A percentile compares a stretch with the other conserved stretches of the same genome.
phyloP scores from a whole-genome alignment of 495 filamentous ascomycete species.

The Hypoxylon cercidicola region DNA sequence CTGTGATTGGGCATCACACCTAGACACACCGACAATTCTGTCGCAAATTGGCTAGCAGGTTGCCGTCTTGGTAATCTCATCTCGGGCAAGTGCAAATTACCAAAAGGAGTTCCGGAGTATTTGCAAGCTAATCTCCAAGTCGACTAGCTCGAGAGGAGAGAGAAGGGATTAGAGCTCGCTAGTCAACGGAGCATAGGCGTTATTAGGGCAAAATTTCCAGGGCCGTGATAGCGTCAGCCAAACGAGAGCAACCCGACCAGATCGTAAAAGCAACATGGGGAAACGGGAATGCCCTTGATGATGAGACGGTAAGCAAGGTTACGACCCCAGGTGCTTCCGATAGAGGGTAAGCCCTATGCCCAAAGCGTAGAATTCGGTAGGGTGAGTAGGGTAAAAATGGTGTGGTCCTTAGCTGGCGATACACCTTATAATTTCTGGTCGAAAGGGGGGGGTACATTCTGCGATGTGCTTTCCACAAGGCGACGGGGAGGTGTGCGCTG shows the following conservation, averaged over 20 bases:
- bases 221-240: slow-evolving; percentile 22
- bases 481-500: slow-evolving; percentile 27
- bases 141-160: slow-evolving; percentile 15
- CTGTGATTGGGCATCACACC: slow-evolving; percentile 33
- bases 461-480: slow-evolving; percentile 19
- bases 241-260: slow-evolving; percentile 14
- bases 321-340: slow-evolving; percentile 29
- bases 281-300: slow-evolving; percentile 34
- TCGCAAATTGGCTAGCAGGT: slow-evolving; percentile 17
- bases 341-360: slow-evolving; percentile 40
- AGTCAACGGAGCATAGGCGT: neutral
- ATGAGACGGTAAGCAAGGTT: slow-evolving; percentile 38
- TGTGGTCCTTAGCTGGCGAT: slow-evolving; percentile 15
- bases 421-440: slow-evolving; percentile 29
- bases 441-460: slow-evolving; percentile 32
- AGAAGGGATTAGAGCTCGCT: slow-evolving; percentile 5
- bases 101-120: slow-evolving; percentile 20
- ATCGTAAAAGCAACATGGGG: slow-evolving; percentile 29
- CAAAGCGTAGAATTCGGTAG: slow-evolving; percentile 24
- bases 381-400: slow-evolving; percentile 13
- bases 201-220: slow-evolving; percentile 3
- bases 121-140: slow-evolving; percentile 23
- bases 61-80: slow-evolving; percentile 33
- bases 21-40: slow-evolving; percentile 38
- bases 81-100: slow-evolving; percentile 23